Base-by-base conservation (phyloP, 164 flowering plant genomes). In the Annona cherimola region DNA sequence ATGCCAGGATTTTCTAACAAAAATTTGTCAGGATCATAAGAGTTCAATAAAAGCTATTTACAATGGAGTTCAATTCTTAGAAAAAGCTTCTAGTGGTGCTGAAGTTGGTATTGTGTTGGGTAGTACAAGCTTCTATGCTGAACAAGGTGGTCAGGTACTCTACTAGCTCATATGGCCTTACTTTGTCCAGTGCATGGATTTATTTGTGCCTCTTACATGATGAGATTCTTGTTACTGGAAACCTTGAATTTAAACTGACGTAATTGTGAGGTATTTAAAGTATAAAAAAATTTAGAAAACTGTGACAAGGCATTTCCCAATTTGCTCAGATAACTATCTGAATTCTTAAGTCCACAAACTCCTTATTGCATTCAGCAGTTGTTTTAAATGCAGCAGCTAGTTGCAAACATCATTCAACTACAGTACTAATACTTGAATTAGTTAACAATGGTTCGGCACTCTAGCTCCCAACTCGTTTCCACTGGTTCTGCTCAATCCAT, bases 91-190 rank as follows among this genome's bases (percentile, higher is more conserved):
- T 59, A 76, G 81, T 78, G 86, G 83, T 55, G 79, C 70, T 71
- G 95, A 92, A 80, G 87, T 89, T 82, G 98, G 97, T 73, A 67
- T 96, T 63, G 78, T 96, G 74, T 78, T 93, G 68, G 93, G 85
- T 64, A 84, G 82, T 54, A 88, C 98, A 8, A 88, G 88, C 75
- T 96, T 93, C 82, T 96, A 96, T 85, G 97, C 96, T 80, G 98
- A 96, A 82, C 98, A 96, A 88, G 98, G 98, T 88, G 98, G 98
- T 74, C 98, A 93, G 99, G 99, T 96, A 85, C 71, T 46, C 61
- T 19, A 16, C 60, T 35, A 42, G 42, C 16, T 5, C 60, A 20
- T 26, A 9, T 5, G 20, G 45, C 40, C 5, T 68, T 66, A 12
- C 4, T 50, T 50, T 50, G 14, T 50, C 57, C 0, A 16, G 14